These are phyloP conservation scores for Erodium moschatum DNA, from an alignment of 441 rosid species.

Conservation along the genomic window DNA sequence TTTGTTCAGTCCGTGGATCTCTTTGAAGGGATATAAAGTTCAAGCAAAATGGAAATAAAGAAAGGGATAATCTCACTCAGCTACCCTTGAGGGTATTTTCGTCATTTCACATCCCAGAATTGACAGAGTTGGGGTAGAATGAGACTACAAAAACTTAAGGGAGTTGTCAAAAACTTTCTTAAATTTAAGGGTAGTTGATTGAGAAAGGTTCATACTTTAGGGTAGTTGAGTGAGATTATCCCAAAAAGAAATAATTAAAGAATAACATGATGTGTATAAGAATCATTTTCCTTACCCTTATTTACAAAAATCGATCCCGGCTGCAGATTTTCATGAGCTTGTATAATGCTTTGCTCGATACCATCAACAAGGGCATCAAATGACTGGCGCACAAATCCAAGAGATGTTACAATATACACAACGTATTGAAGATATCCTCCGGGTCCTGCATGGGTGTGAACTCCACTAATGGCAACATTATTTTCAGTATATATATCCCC, in stretches of 20 bases:
- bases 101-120: too few relatives aligned
- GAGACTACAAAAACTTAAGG: too few relatives aligned
- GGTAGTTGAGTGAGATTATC: too few relatives aligned
- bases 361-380: slow-evolving; percentile 91
- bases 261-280: slow-evolving; percentile 9
- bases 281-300: slow-evolving; percentile 39
- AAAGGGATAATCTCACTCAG: background rate
- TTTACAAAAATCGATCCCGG: slow-evolving; percentile 67
- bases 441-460: slow-evolving; percentile 93
- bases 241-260: background rate
- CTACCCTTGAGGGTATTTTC: too few relatives aligned
- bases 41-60: background rate
- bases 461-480: slow-evolving; percentile 85
- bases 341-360: slow-evolving; percentile 68
- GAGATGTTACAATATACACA: slow-evolving; percentile 70
- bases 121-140: too few relatives aligned
- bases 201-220: too few relatives aligned
- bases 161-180: background rate
- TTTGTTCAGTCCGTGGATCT: too few relatives aligned
- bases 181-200: slow-evolving; percentile 5
- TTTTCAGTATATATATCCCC: slow-evolving; percentile 69
- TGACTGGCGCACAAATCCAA: slow-evolving; percentile 87
- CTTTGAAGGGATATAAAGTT: background rate
- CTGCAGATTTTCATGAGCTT: slow-evolving; percentile 82
- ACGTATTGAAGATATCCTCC: slow-evolving; percentile 92